phyloP scores from a whole-genome alignment of 1,284 basidiomycete species.

The Coniophora puteana region DNA sequence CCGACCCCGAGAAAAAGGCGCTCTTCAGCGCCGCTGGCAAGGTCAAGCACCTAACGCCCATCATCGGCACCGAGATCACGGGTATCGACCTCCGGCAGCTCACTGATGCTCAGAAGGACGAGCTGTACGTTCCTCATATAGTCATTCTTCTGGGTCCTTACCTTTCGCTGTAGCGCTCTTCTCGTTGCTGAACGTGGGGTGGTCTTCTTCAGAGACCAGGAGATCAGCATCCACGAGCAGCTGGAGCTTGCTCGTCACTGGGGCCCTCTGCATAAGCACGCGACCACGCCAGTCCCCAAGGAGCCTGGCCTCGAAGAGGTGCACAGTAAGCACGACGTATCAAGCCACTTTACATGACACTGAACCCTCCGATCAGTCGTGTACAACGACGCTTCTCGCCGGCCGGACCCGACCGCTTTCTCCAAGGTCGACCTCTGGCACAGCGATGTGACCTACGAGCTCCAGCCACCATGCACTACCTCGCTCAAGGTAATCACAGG shows the following conservation, averaged over 20 bases:
- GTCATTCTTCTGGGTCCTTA: conserved; percentile 4
- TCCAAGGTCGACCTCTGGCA: conserved; percentile 83
- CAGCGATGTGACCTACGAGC: conserved; percentile 77
- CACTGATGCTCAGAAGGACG: conserved; percentile 59
- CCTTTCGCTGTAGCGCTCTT: conserved; percentile 48
- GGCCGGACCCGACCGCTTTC: conserved; percentile 68
- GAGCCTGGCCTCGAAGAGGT: conserved; percentile 74
- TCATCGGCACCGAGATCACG: conserved; percentile 60
- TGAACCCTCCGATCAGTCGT: conserved; percentile 46
- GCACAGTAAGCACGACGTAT: conserved; percentile 48
- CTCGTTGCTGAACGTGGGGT: conserved; percentile 68
- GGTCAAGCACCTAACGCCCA: conserved; percentile 57
- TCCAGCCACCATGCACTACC: conserved; percentile 70
- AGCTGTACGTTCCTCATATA: conserved; percentile 40
- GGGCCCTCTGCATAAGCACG: conserved; percentile 80
- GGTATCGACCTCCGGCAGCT: conserved; percentile 65
- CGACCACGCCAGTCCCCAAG: conserved; percentile 73
- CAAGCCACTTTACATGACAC: not conserved
- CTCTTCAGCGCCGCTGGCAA: conserved; percentile 55
- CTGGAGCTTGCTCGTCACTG: conserved; percentile 70
- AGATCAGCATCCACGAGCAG: conserved; percentile 65
- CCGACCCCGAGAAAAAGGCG: conserved; percentile 57
- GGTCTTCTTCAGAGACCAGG: conserved; percentile 72
- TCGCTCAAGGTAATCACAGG: conserved; percentile 64
- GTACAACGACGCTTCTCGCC: conserved; percentile 64